phyloP scores from a whole-genome alignment of 192 early-diverging fungal species.

The Diversispora epigaea region DNA sequence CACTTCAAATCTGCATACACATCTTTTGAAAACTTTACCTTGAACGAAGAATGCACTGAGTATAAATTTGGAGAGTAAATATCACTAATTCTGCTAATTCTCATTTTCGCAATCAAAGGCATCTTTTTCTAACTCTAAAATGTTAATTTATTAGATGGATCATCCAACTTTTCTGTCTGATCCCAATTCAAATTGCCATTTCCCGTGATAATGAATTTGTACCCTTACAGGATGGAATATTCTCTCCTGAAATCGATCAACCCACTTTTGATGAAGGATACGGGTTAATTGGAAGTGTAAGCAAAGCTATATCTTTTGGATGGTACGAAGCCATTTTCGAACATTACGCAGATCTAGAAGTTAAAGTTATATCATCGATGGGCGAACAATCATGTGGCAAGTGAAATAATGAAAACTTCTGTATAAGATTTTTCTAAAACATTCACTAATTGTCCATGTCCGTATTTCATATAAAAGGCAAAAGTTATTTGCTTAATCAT shows the following conservation, averaged over 20 bases:
- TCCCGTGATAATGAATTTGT: constrained; percentile 13
- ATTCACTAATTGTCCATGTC: no score
- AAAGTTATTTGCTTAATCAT: constrained; percentile 32
- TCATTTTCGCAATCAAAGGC: no score
- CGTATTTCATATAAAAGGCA: no score
- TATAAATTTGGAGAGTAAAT: not conserved
- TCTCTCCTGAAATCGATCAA: not conserved
- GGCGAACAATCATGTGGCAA: constrained; percentile 35
- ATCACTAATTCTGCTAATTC: no score
- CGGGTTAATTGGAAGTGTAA: not conserved
- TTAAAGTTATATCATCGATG: constrained; percentile 34
- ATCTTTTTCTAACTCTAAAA: not conserved
- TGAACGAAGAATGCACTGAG: not conserved
- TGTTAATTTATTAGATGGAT: not conserved
- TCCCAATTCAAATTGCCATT: constrained; percentile 29
- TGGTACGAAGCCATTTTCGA: constrained; percentile 30
- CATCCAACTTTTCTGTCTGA: constrained; percentile 6
- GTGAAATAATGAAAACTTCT: no score
- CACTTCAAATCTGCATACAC: not conserved
- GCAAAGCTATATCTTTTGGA: constrained; percentile 1
- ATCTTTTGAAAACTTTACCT: no score
- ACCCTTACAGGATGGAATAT: constrained; percentile 9
- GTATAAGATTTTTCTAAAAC: no score
- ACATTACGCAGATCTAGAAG: constrained; percentile 5
- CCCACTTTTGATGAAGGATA: not conserved